Base-by-base conservation (phyloP, 441 rosid genomes). In the Pelargonium fulgidum region DNA sequence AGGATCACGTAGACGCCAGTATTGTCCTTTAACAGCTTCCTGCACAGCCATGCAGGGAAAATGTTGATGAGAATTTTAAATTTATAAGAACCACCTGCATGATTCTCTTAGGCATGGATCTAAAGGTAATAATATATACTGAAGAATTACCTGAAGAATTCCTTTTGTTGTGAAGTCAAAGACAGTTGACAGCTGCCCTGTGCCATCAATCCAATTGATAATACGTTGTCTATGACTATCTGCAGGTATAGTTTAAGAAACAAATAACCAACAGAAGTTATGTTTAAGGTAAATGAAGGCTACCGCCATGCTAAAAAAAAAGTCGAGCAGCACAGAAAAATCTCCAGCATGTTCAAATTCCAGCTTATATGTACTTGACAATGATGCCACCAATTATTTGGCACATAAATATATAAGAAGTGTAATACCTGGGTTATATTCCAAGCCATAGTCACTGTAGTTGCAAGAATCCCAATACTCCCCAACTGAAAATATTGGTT, bases 91-190 rank as follows among this genome's bases (percentile, higher is more conserved):
- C 17, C 56, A 58, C 39, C 36, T 36, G 44, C 10, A 42, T 44
- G 63, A 45, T 2, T 68, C 41, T 36, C 16, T 33, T 7, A 36
- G 13, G 19, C 8, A 3, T 48, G 12, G 22, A 14, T 16, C 17
- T n/a, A 17, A 0, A 3, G 20, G 14, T 14, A 4, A 52, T 26
- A 22, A 19, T 56, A 29, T 56, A 52, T 48, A 67, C 67, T 48
- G 3, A 14, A 17, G 61, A 71, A 56, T 54, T 83, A 91, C 97
- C 93, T 89, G 96, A 69, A 93, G 92, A 62, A 93, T 88, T 76
- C 93, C 95, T 75, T 89, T 88, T 9, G 95, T 88, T 66, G 99
- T 93, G 86, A 91, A 93, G 84, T 93, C 96, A 86, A 91, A 93
- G 76, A 93, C 96, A 71, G 91, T 62, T 67, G 96, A 84, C 71